Evolutionary conservation across 2,329 filamentous ascomycete species (phyloP).

Genomic region (Verticillium zaregamsianum): DNA sequence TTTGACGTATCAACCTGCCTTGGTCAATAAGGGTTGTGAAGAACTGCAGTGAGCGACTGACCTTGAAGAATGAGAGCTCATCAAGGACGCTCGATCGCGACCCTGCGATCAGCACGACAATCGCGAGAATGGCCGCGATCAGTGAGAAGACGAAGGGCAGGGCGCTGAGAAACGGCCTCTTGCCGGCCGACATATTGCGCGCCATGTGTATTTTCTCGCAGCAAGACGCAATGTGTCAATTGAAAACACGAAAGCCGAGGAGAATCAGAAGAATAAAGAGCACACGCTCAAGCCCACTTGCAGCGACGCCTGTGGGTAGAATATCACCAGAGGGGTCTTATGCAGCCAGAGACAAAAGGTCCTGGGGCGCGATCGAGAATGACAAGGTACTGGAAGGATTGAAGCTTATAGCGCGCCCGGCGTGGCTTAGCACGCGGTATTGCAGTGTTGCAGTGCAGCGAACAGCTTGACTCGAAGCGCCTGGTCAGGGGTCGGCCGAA

Average conservation of each 20-base stretch:
- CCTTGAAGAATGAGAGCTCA: slow-evolving; percentile 27
- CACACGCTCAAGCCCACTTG: not conserved
- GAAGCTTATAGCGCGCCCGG: not conserved
- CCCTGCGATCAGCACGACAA: slow-evolving; percentile 25
- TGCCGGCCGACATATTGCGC: not conserved
- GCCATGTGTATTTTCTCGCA: slow-evolving; percentile 9
- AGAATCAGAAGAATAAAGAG: not conserved
- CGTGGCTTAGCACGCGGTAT: not conserved
- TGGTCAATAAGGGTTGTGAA: not conserved
- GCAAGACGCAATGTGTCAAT: not conserved
- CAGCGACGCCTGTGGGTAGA: not conserved
- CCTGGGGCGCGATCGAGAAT: not conserved
- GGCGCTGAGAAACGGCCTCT: slow-evolving; percentile 7
- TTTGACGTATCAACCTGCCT: slow-evolving; percentile 23
- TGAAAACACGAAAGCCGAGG: not conserved
- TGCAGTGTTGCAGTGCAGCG: not conserved
- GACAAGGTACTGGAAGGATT: not conserved
- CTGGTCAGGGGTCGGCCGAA: not conserved
- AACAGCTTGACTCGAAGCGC: not conserved
- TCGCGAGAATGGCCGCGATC: slow-evolving; percentile 17
- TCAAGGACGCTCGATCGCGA: slow-evolving; percentile 16
- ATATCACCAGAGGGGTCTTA: not conserved
- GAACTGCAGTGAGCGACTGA: slow-evolving; percentile 8
- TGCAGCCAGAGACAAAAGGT: not conserved
- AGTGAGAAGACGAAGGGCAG: slow-evolving; percentile 17